Evolutionary conservation across 768 basidiomycete genomes (phyloP).

Genomic region (Glaciozyma antarctica): DNA sequence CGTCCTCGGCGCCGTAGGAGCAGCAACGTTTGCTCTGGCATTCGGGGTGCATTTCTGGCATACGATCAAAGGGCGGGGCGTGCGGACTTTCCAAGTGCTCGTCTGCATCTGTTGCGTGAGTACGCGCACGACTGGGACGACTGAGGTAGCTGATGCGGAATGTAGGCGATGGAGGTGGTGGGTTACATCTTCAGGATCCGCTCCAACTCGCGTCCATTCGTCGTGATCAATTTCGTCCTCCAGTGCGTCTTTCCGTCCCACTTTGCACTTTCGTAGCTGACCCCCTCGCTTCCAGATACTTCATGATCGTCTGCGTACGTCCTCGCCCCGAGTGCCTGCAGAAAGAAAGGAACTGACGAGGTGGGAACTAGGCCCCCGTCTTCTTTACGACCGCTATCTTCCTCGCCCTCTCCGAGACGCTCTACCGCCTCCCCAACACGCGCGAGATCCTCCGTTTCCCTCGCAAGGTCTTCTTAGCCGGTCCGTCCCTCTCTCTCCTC

Average conservation of each 20-base stretch:
- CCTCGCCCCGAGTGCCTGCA: neutral
- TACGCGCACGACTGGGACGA: neutral
- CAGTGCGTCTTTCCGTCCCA: slow-evolving; percentile 18
- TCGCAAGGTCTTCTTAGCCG: slow-evolving; percentile 36
- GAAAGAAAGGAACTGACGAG: too few species aligned
- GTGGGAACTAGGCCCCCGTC: slow-evolving; percentile 34
- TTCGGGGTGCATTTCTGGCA: slow-evolving; percentile 29
- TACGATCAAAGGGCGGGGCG: slow-evolving; percentile 21
- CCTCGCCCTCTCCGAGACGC: slow-evolving; percentile 34
- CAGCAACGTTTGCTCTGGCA: slow-evolving; percentile 35
- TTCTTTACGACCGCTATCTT: slow-evolving; percentile 39
- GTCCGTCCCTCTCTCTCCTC: neutral
- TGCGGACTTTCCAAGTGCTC: slow-evolving; percentile 37
- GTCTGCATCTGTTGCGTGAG: slow-evolving; percentile 36
- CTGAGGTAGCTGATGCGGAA: slow-evolving; percentile 9
- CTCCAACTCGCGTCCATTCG: slow-evolving; percentile 35
- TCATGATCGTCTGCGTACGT: neutral
- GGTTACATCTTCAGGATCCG: slow-evolving; percentile 38
- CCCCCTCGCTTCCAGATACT: neutral
- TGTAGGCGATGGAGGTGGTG: slow-evolving; percentile 38
- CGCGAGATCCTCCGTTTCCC: slow-evolving; percentile 34
- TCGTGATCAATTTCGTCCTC: slow-evolving; percentile 36
- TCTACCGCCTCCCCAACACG: slow-evolving; percentile 30
- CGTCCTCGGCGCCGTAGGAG: slow-evolving; percentile 34
- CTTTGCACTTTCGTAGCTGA: neutral